phyloP scores from a whole-genome alignment of 73 alveolate species.

The Paramecium octaurelia region DNA sequence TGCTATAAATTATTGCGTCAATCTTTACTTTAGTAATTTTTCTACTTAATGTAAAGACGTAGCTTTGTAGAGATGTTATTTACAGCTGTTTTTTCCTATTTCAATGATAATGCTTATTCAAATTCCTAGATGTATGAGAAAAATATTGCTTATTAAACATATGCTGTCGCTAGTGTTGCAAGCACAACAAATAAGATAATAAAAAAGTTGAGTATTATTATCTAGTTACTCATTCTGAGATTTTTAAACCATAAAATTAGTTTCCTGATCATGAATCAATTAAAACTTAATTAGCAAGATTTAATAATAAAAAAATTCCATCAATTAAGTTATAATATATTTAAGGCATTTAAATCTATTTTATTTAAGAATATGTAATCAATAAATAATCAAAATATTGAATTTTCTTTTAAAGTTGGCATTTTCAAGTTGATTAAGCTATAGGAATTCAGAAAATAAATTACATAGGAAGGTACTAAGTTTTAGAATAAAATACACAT shows the following conservation, averaged over 20 bases:
- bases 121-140: not conserved
- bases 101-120: not conserved
- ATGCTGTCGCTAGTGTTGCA: not conserved
- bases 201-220: not conserved
- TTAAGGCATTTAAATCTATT: not conserved
- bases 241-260: not conserved
- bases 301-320: not conserved
- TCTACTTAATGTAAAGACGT: not conserved
- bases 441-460: not conserved
- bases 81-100: not conserved
- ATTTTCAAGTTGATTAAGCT: not conserved
- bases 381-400: not conserved
- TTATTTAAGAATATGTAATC: not conserved
- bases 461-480: too few species aligned
- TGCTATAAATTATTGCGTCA: not conserved
- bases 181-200: not conserved
- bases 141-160: not conserved
- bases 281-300: not conserved
- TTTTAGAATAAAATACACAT: not conserved
- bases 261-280: not conserved
- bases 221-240: not conserved
- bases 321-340: not conserved
- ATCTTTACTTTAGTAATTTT: not conserved
- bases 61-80: not conserved
- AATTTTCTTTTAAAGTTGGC: not conserved